phyloP scores from a whole-genome alignment of 164 flowering plant genomes.

The Aristolochia fimbriata region DNA sequence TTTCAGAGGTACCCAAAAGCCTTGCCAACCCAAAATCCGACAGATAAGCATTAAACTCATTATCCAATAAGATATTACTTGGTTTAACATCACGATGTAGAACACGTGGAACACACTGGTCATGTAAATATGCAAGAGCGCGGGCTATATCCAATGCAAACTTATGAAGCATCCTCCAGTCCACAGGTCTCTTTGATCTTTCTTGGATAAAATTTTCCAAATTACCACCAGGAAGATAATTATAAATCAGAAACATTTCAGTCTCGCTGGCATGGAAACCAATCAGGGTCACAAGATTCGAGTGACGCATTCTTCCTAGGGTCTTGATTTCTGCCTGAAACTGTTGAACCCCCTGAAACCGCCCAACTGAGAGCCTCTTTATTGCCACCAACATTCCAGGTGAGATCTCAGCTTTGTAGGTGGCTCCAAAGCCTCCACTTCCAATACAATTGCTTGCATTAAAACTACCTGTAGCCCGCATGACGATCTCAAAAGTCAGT shows the following conservation, averaged over 20 bases:
- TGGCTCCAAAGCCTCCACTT: slow-evolving; percentile 90
- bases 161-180: slow-evolving; percentile 84
- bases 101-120: slow-evolving; percentile 88
- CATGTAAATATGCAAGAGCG: slow-evolving; percentile 84
- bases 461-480: slow-evolving; percentile 66
- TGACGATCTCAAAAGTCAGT: slow-evolving; percentile 61
- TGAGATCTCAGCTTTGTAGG: slow-evolving; percentile 81
- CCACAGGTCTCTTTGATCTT: slow-evolving; percentile 58
- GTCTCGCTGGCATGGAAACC: slow-evolving; percentile 91
- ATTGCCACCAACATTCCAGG: slow-evolving; percentile 64
- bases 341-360: slow-evolving; percentile 81
- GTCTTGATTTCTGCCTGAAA: slow-evolving; percentile 85
- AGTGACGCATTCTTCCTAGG: slow-evolving; percentile 74
- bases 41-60: slow-evolving; percentile 71
- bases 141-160: slow-evolving; percentile 79
- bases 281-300: slow-evolving; percentile 70
- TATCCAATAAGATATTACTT: slow-evolving; percentile 81
- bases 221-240: slow-evolving; percentile 82
- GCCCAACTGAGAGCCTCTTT: slow-evolving; percentile 77
- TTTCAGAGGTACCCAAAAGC: slow-evolving; percentile 82
- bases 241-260: slow-evolving; percentile 85
- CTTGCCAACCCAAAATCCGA: slow-evolving; percentile 91
- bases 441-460: slow-evolving; percentile 86
- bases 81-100: slow-evolving; percentile 95
- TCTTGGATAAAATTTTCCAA: slow-evolving; percentile 79